Percentiles rank a stretch among this genome's conserved stretches.
phyloP scores from a whole-genome alignment of 257 asterid species.

The Solanum peruvianum region DNA sequence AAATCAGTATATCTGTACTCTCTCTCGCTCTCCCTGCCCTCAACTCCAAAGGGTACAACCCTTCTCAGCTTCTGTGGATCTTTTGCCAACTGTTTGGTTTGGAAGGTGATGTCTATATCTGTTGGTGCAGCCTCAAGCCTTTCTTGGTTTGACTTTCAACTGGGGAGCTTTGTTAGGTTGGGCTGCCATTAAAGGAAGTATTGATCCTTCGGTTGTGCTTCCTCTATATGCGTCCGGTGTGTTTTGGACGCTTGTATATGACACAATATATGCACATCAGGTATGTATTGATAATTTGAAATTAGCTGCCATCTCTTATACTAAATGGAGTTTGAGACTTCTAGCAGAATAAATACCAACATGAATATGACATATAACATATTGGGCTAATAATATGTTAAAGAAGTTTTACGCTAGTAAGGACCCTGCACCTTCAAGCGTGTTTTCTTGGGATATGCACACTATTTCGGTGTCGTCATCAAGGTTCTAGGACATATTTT shows the following conservation, averaged over 20 bases:
- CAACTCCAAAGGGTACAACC: not conserved
- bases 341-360: not conserved
- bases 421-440: not conserved
- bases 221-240: constrained; percentile 66
- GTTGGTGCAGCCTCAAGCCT: constrained; percentile 88
- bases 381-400: not conserved
- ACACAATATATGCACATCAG: constrained; percentile 95
- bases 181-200: constrained; percentile 77
- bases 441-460: not conserved
- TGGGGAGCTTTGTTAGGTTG: constrained; percentile 91
- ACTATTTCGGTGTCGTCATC: not conserved
- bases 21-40: not conserved
- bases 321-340: not conserved
- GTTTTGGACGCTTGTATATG: constrained; percentile 71
- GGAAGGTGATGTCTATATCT: constrained; percentile 3
- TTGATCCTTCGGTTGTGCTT: constrained; percentile 57
- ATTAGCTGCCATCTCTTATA: not conserved
- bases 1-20: not conserved
- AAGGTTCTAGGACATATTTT: not conserved
- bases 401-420: not conserved
- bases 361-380: not conserved
- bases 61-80: not conserved
- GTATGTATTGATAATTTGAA: constrained; percentile 19
- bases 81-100: not conserved
- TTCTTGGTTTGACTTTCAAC: constrained; percentile 70